Evolutionary conservation across 2,329 filamentous ascomycete species (phyloP), one percentile per base, ranked within the genome.

Genomic region (Hysterium pulicare): DNA sequence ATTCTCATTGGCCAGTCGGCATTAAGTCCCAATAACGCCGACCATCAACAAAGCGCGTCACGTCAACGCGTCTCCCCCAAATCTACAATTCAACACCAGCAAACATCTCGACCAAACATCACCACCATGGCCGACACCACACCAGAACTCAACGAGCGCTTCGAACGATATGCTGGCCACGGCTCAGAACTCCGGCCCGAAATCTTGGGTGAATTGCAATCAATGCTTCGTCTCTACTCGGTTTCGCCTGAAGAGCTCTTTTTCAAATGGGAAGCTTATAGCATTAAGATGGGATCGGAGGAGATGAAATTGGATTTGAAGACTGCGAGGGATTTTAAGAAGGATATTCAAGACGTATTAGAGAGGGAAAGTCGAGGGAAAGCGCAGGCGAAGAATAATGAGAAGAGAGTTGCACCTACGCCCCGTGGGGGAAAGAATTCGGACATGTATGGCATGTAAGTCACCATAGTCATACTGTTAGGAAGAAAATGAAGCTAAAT

Each of bases 181-280:
- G 58, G 61, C 32, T 43, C 57, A 47, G 71, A 78, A 28, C 74
- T 97, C 5, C 81, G 88, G 48, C 73, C 82, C 50, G 91, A 97
- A 66, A 79, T 97, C 44, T 72, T 89, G 50, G 73, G 77, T 40
- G 90, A 96, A 70, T 75, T 98, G 53, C 79, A 86, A 62, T 94
- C 89, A 45, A 94, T 95, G 63, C 79, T 93, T 71, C 83, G 84
- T 41, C 76, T 97, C 46, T 88, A 96, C 69, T 82, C 82, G 36
- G 78, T 97, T 47, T 81, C 83, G 13, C 77, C 83, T 24, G 84
- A 97, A 65, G 93, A 97, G 63, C 76, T 97, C 20, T 96, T 89
- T 69, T 96, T 89, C 81, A 97, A 97, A 76, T 98, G 93, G 93
- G 93, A 98, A 68, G 91, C 90, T 0, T 97, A 96, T 75, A 90